Evolutionary conservation across 2,329 filamentous ascomycete genomes (phyloP), one percentile per base, ranked within the genome.

Genomic region (Aspergillus pseudonomiae): DNA sequence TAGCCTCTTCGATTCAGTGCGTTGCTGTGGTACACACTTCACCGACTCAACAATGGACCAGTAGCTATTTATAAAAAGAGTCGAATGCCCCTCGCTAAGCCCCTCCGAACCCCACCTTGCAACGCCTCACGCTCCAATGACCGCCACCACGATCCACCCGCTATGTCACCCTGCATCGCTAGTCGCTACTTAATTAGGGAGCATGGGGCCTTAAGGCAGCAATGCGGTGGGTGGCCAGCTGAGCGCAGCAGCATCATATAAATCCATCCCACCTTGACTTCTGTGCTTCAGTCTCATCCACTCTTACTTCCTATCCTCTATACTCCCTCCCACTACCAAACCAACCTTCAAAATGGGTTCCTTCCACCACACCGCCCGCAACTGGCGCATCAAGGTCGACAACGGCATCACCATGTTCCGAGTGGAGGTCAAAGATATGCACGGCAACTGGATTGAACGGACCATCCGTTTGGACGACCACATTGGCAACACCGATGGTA

Each of bases 401-500:
- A 52, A 63, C 34, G 59, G 62, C 11, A n/a, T 6, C 50, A 68
- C 67, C 39, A 10, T 66, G 28, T 62, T 68, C 32, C 39, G 59
- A 30, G 54, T 45, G 19, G 53, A 62, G 1, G 54, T 67, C n/a
- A 58, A 62, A 14, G 62, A 65, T 32, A 21, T 28, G 7, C 30
- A 59, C 14, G 63, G 63, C 14, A 41, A 64, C 19, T 36, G 53
- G 41, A 30, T 45, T 12, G 46, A 59, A 9, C 61, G 61, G 3
- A 64, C 55, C 41, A 66, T 69, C 59, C 56, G 64, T 4, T 53
- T 69, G 12, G 67, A 69, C 19, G 60, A 64, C 5, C 67, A 69
- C 46, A 69, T 69, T n/a, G 67, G 67, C 1, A 69, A 69, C 34
- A 63, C 57, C 0, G 66, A 69, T 34, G 67, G 67, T 69, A 57